Evolutionary conservation across 1,284 basidiomycete species (phyloP).

Genomic region (Butyriboletus regius): DNA sequence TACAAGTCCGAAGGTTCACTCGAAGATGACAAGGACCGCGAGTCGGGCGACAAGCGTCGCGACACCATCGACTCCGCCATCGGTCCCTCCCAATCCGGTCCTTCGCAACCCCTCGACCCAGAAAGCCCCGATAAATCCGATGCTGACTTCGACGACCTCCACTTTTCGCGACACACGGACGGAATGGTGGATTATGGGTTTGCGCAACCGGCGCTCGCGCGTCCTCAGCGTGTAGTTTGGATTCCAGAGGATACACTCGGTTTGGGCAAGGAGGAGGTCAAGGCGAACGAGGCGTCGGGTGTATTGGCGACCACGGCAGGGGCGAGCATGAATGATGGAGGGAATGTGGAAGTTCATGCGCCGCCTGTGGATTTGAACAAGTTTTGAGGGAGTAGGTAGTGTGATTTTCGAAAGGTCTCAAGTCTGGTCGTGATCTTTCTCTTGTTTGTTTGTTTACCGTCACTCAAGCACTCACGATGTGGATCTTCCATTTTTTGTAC

Average conservation of each 20-base stretch:
- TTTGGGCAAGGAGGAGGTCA: constrained; percentile 57
- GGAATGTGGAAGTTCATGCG: constrained; percentile 54
- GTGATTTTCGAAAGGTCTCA: not conserved
- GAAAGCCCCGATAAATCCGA: constrained; percentile 2
- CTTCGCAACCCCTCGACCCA: not conserved
- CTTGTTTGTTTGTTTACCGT: not conserved
- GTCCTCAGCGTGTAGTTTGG: constrained; percentile 74
- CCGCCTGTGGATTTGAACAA: constrained; percentile 37
- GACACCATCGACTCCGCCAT: constrained; percentile 11
- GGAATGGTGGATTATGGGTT: constrained; percentile 50
- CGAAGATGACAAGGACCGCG: constrained; percentile 17
- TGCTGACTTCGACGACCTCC: constrained; percentile 18
- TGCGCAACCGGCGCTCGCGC: constrained; percentile 72
- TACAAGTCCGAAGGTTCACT: constrained; percentile 34
- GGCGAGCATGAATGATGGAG: constrained; percentile 61
- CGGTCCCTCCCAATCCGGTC: not conserved
- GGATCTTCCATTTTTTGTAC: not conserved
- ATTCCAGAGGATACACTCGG: constrained; percentile 63
- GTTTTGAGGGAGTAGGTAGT: constrained; percentile 18
- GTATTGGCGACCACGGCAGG: constrained; percentile 51
- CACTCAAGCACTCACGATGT: not conserved
- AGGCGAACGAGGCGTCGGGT: constrained; percentile 49
- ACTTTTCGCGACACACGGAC: constrained; percentile 16
- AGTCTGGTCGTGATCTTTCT: not conserved
- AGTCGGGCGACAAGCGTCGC: constrained; percentile 11